phyloP scores from a whole-genome alignment of 2,329 filamentous ascomycete genomes.

The Fonsecaea erecta region DNA sequence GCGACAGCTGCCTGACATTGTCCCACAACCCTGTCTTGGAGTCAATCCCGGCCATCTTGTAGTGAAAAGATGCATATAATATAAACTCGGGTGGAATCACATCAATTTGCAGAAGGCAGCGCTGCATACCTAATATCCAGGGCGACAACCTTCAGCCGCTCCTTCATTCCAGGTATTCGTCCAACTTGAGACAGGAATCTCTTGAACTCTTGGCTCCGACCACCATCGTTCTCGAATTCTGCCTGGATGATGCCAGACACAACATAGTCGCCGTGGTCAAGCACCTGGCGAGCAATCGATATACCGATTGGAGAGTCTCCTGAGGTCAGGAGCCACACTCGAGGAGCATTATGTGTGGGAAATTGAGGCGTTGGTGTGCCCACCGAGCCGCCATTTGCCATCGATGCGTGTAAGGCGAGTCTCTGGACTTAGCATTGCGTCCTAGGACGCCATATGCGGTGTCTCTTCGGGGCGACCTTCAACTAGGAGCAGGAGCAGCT shows the following conservation, averaged over 20 bases:
- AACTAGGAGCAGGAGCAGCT: not conserved
- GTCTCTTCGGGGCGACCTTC: not conserved
- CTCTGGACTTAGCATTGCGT: slow-evolving; percentile 16
- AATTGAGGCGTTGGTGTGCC: slow-evolving; percentile 41
- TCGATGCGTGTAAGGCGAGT: slow-evolving; percentile 16
- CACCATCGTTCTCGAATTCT: slow-evolving; percentile 75
- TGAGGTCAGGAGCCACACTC: slow-evolving; percentile 91
- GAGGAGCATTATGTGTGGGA: slow-evolving; percentile 67
- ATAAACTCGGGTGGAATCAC: not conserved
- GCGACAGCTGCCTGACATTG: slow-evolving; percentile 86
- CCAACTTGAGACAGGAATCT: slow-evolving; percentile 69
- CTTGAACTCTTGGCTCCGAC: slow-evolving; percentile 77
- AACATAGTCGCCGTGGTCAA: slow-evolving; percentile 90
- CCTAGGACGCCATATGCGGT: slow-evolving; percentile 10
- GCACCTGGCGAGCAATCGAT: slow-evolving; percentile 76
- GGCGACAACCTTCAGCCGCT: slow-evolving; percentile 69
- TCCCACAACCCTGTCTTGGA: slow-evolving; percentile 56
- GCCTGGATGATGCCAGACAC: slow-evolving; percentile 79
- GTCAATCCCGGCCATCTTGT: slow-evolving; percentile 10
- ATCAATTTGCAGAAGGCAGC: not conserved
- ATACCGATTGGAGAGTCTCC: slow-evolving; percentile 84
- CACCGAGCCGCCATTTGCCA: slow-evolving; percentile 35
- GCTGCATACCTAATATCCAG: slow-evolving; percentile 59
- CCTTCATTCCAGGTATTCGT: slow-evolving; percentile 74
- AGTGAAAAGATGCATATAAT: not conserved